These are phyloP conservation scores for Ceratocystis eucalypticola DNA, from an alignment of 2,329 filamentous ascomycete species.

Conservation along the genomic window DNA sequence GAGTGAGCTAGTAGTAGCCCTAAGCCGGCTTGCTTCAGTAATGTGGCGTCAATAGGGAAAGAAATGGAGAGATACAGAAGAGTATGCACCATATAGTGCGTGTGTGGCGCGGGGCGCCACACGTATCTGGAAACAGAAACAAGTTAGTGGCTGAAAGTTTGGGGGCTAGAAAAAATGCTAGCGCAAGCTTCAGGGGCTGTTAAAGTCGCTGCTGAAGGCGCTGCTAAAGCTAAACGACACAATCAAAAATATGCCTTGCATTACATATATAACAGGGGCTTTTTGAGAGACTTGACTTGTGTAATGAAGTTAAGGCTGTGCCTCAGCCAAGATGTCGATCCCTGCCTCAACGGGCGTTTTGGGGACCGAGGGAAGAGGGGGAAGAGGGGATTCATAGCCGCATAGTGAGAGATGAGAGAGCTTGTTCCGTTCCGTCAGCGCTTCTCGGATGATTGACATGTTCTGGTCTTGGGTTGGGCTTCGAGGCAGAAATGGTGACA, in stretches of 20 bases:
- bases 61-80: too few species aligned
- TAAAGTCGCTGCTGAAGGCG: not conserved
- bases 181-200: not conserved
- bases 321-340: slow-evolving; percentile 7
- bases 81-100: too few species aligned
- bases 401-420: not conserved
- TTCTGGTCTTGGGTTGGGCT: not conserved
- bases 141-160: not conserved
- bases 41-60: too few species aligned
- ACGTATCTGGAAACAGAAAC: not conserved
- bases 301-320: not conserved
- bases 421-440: not conserved
- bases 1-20: too few species aligned
- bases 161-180: not conserved
- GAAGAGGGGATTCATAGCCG: not conserved
- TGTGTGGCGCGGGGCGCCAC: not conserved
- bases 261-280: too few species aligned
- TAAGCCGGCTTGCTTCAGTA: too few species aligned
- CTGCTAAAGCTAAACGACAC: not conserved
- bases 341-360: not conserved
- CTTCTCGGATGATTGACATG: not conserved
- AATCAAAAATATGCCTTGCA: not conserved
- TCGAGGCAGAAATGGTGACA: not conserved
- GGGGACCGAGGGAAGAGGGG: not conserved
- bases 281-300: not conserved